Evolutionary conservation across 202 grass and related monocot genomes (phyloP).

Genomic region (Dendrocalamus latiflorus): DNA sequence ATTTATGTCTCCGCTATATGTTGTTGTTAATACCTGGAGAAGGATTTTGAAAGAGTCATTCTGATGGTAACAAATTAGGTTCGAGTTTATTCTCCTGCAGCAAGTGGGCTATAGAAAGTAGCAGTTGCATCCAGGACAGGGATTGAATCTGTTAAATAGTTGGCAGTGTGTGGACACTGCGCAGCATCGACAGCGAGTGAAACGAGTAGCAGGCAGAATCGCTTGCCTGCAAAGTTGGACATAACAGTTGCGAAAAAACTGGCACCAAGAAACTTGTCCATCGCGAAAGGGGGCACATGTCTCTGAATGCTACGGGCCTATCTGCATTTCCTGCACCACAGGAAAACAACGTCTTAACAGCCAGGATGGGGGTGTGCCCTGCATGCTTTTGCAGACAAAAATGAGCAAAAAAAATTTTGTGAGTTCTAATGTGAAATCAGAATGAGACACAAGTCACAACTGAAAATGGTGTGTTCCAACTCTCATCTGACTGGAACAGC

Average conservation of each 20-base stretch:
- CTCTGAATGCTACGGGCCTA: too few species aligned
- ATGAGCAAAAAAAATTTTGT: background rate
- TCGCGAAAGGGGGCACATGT: background rate
- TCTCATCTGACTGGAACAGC: background rate
- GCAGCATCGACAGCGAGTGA: conserved; percentile 4
- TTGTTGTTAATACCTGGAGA: too few species aligned
- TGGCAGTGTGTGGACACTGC: background rate
- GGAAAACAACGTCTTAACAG: too few species aligned
- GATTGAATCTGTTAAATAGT: conserved; percentile 17
- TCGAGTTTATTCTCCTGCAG: conserved; percentile 5
- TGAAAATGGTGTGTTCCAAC: background rate
- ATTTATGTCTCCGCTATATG: too few species aligned
- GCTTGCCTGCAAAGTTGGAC: conserved; percentile 47
- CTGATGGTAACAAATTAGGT: conserved; percentile 2
- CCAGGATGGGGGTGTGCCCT: too few species aligned
- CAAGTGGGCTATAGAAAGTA: conserved; percentile 29
- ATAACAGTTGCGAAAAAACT: conserved; percentile 64
- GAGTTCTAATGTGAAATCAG: background rate
- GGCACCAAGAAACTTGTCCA: conserved; percentile 24
- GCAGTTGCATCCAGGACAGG: conserved; percentile 36
- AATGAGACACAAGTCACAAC: background rate
- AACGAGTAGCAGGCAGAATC: conserved; percentile 9
- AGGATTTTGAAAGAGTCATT: too few species aligned
- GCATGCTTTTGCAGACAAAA: background rate
- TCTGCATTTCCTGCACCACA: conserved; percentile 11